Percentiles rank a stretch among this genome's conserved stretches.
Conservation (phyloP, 257 asterid species). For the Mitragyna speciosa region DNA sequence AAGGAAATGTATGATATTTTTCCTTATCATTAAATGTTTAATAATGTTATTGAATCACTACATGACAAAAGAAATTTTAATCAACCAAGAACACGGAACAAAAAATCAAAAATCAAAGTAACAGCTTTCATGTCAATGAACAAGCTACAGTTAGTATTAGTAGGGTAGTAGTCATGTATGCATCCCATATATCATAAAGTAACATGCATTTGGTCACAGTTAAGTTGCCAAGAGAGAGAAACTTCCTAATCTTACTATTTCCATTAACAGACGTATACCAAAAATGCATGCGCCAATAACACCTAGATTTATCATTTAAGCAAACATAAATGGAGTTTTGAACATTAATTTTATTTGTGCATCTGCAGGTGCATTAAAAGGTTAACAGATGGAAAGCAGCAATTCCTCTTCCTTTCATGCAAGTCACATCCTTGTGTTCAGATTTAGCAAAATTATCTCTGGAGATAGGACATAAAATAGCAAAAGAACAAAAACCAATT, state of each 20-base stretch:
- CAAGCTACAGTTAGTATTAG: neutral
- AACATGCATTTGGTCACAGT: slow-evolving; percentile 28
- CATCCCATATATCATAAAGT: slow-evolving; percentile 14
- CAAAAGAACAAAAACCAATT: slow-evolving; percentile 10
- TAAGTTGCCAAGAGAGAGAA: slow-evolving; percentile 23
- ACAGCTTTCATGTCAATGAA: neutral
- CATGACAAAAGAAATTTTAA: neutral
- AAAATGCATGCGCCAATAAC: slow-evolving; percentile 11
- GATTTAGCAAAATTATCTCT: slow-evolving; percentile 2
- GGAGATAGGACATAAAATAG: slow-evolving; percentile 13
- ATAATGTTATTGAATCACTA: neutral
- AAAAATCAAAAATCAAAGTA: neutral
- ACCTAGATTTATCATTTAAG: slow-evolving; percentile 20
- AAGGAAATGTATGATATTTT: neutral
- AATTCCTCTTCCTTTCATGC: slow-evolving; percentile 29
- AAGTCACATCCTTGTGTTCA: slow-evolving; percentile 19
- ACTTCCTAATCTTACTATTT: slow-evolving; percentile 28
- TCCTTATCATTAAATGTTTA: neutral
- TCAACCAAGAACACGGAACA: neutral
- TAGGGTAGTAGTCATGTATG: slow-evolving; percentile 11
- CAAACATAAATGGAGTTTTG: slow-evolving; percentile 3
- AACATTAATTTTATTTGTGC: slow-evolving; percentile 27
- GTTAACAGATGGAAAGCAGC: slow-evolving; percentile 28
- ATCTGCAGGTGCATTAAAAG: slow-evolving; percentile 31
- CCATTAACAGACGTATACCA: slow-evolving; percentile 24